phyloP scores from a whole-genome alignment of 108 stramenopile species.

The Heterococcus sp. region DNA sequence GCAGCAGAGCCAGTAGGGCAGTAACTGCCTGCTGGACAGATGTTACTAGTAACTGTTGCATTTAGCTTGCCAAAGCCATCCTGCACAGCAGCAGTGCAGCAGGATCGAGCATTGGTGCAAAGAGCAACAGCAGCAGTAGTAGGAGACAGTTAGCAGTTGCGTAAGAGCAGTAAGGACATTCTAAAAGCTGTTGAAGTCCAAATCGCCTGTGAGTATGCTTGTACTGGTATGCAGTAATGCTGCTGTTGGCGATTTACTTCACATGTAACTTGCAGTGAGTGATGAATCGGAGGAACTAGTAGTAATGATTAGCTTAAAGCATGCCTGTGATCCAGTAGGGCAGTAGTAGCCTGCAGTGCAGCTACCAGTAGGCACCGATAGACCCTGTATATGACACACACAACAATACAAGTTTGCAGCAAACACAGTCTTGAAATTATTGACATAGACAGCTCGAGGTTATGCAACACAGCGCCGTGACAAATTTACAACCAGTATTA shows the following conservation, averaged over 20 bases:
- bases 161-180: neutral
- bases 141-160: neutral
- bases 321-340: neutral
- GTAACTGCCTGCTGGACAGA: constrained; percentile 9
- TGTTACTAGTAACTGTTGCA: neutral
- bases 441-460: too few relatives aligned
- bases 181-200: neutral
- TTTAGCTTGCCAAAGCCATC: neutral
- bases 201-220: too few relatives aligned
- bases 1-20: constrained; percentile 26
- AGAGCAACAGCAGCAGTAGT: neutral
- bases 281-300: neutral
- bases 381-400: neutral
- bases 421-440: too few relatives aligned
- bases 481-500: too few relatives aligned
- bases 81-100: too few relatives aligned
- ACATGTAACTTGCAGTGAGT: neutral
- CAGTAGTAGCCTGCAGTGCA: constrained; percentile 48
- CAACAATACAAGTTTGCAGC: neutral
- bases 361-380: constrained; percentile 10
- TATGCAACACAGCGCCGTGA: too few relatives aligned
- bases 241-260: neutral
- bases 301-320: neutral
- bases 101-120: neutral
- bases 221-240: neutral